Evolutionary conservation across 306 rosid species (phyloP).

Genomic region (Rosa rugosa): DNA sequence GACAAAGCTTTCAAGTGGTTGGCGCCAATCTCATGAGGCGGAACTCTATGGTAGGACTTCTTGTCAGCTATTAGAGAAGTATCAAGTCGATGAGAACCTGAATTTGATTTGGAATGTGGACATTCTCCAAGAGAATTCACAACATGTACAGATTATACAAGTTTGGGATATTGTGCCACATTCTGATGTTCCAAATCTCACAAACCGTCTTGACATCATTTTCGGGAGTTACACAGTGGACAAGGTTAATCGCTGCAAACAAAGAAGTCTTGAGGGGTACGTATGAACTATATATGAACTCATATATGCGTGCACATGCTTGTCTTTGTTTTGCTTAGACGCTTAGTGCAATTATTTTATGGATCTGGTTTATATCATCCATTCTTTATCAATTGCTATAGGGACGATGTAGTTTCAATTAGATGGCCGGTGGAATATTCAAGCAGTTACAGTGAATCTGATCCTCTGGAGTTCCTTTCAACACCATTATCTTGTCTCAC

Average conservation of each 20-base stretch:
- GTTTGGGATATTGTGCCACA: background rate
- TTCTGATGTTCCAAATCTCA: background rate
- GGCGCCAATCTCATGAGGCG: background rate
- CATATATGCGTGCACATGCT: background rate
- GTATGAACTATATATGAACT: background rate
- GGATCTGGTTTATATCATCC: background rate
- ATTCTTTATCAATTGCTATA: background rate
- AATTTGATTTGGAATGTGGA: background rate
- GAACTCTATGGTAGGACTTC: background rate
- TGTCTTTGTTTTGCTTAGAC: background rate
- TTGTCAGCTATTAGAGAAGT: background rate
- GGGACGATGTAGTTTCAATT: background rate
- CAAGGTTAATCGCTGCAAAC: background rate
- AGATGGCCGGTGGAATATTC: background rate
- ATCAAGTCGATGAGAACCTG: background rate
- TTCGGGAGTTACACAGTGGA: background rate
- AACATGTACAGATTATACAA: background rate
- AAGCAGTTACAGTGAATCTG: background rate
- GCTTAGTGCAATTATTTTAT: background rate
- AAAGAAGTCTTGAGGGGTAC: background rate
- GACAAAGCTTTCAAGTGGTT: background rate
- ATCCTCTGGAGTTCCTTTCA: background rate
- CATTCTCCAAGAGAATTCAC: background rate
- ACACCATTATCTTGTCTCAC: background rate
- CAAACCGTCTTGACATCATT: background rate